Percentiles rank a stretch among this genome's conserved stretches.
phyloP scores from a whole-genome alignment of 2,329 filamentous ascomycete species.

The Septoria petroselini region DNA sequence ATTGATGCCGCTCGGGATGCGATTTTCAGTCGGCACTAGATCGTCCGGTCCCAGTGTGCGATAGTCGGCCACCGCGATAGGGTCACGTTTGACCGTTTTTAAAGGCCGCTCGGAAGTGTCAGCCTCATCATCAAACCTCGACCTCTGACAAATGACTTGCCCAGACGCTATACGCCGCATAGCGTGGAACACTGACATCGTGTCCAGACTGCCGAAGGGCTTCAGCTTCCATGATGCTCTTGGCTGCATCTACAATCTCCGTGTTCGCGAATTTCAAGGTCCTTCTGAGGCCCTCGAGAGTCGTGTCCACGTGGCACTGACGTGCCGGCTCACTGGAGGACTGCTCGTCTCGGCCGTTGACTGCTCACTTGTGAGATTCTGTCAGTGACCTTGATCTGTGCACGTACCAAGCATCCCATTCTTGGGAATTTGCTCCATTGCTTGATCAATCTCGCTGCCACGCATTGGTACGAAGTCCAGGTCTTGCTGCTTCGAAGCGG shows the following conservation, averaged over 20 bases:
- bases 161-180: constrained; percentile 23
- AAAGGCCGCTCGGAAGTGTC: constrained; percentile 16
- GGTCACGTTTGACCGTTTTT: constrained; percentile 24
- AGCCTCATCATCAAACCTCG: neutral
- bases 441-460: constrained; percentile 16
- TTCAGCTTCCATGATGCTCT: constrained; percentile 18
- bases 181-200: constrained; percentile 20
- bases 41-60: constrained; percentile 19
- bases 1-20: constrained; percentile 18
- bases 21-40: constrained; percentile 19
- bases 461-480: constrained; percentile 8
- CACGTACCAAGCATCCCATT: constrained; percentile 17
- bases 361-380: constrained; percentile 2
- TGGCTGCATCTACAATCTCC: constrained; percentile 18
- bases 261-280: constrained; percentile 8
- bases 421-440: constrained; percentile 13
- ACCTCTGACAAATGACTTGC: constrained; percentile 2
- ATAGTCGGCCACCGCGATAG: constrained; percentile 22
- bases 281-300: constrained; percentile 13
- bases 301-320: constrained; percentile 22
- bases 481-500: constrained; percentile 16
- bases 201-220: constrained; percentile 14
- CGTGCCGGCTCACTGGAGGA: constrained; percentile 19
- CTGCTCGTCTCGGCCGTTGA: constrained; percentile 15
- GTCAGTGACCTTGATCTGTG: too few relatives aligned